phyloP scores from a whole-genome alignment of 345 rosid genomes.

The Erucastrum elatum region DNA sequence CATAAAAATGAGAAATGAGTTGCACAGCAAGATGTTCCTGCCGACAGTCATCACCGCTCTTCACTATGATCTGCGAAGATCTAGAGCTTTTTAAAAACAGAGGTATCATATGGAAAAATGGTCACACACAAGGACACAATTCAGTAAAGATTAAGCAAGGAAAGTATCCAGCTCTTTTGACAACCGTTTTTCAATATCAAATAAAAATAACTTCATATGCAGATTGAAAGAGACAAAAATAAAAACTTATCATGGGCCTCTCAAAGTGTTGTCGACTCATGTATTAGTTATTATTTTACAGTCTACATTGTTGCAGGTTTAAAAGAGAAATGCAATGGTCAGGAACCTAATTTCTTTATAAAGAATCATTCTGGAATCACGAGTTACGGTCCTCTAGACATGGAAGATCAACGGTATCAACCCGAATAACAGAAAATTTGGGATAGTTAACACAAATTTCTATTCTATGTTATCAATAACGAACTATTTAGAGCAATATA shows the following conservation, averaged over 20 bases:
- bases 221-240: slow-evolving; percentile 12
- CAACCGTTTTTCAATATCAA: slow-evolving; percentile 8
- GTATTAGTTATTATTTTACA: neutral
- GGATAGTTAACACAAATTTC: neutral
- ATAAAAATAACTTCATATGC: slow-evolving; percentile 5
- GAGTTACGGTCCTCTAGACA: slow-evolving; percentile 2
- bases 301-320: slow-evolving; percentile 16
- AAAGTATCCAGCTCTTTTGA: slow-evolving; percentile 14
- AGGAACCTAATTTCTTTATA: neutral
- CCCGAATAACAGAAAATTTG: slow-evolving; percentile 11
- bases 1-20: slow-evolving; percentile 96
- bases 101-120: slow-evolving; percentile 10
- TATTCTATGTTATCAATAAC: slow-evolving; percentile 14
- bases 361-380: slow-evolving; percentile 2
- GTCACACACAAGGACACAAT: slow-evolving; percentile 23
- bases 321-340: neutral
- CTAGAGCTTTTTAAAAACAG: slow-evolving; percentile 24
- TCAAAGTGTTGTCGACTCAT: neutral
- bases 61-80: slow-evolving; percentile 68
- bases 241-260: neutral
- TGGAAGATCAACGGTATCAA: neutral
- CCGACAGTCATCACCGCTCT: slow-evolving; percentile 99
- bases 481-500: slow-evolving; percentile 5
- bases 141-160: slow-evolving; percentile 10
- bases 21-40: slow-evolving; percentile 99